Evolutionary conservation across 495 filamentous ascomycete genomes (phyloP).

Genomic region (Talaromyces stipitatus): DNA sequence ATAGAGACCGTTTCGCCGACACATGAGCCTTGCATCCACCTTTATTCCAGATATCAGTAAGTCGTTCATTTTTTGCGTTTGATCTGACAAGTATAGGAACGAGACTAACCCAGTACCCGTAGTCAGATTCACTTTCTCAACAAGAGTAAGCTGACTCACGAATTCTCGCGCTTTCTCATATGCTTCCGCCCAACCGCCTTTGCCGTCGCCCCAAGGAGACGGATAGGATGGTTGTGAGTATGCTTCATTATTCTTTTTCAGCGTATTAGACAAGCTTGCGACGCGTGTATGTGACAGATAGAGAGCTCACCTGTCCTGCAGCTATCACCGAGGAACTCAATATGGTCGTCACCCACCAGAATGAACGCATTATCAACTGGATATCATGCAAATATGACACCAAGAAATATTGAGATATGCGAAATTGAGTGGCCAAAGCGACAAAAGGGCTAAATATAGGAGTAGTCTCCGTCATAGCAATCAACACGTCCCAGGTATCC

Average conservation of each 20-base stretch:
- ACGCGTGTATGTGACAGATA: not conserved
- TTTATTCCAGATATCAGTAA: slow-evolving; percentile 13
- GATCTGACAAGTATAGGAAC: not conserved
- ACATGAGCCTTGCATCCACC: slow-evolving; percentile 62
- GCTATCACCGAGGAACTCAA: not conserved
- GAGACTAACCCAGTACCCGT: slow-evolving; percentile 61
- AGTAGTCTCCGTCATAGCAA: not conserved
- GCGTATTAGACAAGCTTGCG: not conserved
- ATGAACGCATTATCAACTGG: not conserved
- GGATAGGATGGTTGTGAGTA: slow-evolving; percentile 54
- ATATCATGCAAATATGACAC: too few species aligned
- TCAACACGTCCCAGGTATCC: not conserved
- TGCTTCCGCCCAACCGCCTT: slow-evolving; percentile 61
- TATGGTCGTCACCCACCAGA: not conserved
- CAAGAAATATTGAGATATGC: too few species aligned
- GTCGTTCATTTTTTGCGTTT: too few species aligned
- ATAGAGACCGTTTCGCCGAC: slow-evolving; percentile 63
- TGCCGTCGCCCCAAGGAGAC: slow-evolving; percentile 59
- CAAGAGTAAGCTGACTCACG: slow-evolving; percentile 63
- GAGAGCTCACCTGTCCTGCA: not conserved
- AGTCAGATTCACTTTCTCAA: slow-evolving; percentile 79
- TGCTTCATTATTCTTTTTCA: not conserved
- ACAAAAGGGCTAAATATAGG: not conserved
- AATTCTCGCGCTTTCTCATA: slow-evolving; percentile 61
- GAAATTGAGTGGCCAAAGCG: not conserved